phyloP scores from a whole-genome alignment of 768 basidiomycete genomes.

The Mycena rebaudengoi region DNA sequence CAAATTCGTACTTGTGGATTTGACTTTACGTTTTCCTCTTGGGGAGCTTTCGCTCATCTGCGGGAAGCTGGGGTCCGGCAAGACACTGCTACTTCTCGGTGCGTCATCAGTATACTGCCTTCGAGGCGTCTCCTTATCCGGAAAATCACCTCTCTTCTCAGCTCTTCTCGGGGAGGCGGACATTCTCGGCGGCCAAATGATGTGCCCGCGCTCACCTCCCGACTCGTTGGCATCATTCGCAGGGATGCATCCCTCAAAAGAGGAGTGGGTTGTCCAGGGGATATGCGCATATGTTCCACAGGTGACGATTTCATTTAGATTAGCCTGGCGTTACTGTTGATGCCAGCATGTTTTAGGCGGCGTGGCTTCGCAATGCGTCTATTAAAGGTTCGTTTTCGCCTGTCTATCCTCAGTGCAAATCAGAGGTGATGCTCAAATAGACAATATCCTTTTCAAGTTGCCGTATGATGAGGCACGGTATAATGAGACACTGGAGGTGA shows the following conservation, averaged over 20 bases:
- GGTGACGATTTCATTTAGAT: slow-evolving; percentile 42
- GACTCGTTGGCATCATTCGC: slow-evolving; percentile 73
- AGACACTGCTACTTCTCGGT: slow-evolving; percentile 81
- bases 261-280: slow-evolving; percentile 80
- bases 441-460: slow-evolving; percentile 45
- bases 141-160: too few relatives aligned
- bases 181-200: slow-evolving; percentile 78
- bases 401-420: slow-evolving; percentile 5
- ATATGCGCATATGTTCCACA: slow-evolving; percentile 90
- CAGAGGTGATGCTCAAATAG: too few relatives aligned
- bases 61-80: slow-evolving; percentile 91
- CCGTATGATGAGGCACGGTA: slow-evolving; percentile 58
- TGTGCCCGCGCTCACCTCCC: slow-evolving; percentile 86
- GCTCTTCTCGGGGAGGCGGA: slow-evolving; percentile 90
- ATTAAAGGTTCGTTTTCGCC: slow-evolving; percentile 40
- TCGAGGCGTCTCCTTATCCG: neutral
- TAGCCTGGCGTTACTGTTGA: too few relatives aligned
- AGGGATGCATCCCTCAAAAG: slow-evolving; percentile 49
- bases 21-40: slow-evolving; percentile 81
- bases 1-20: slow-evolving; percentile 77
- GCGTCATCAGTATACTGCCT: slow-evolving; percentile 6
- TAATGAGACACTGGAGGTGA: slow-evolving; percentile 54
- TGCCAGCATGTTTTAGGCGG: slow-evolving; percentile 36
- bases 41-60: slow-evolving; percentile 87
- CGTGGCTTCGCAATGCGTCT: slow-evolving; percentile 67